Base-by-base conservation (phyloP, 768 basidiomycete genomes). In the Trametes punicea region DNA sequence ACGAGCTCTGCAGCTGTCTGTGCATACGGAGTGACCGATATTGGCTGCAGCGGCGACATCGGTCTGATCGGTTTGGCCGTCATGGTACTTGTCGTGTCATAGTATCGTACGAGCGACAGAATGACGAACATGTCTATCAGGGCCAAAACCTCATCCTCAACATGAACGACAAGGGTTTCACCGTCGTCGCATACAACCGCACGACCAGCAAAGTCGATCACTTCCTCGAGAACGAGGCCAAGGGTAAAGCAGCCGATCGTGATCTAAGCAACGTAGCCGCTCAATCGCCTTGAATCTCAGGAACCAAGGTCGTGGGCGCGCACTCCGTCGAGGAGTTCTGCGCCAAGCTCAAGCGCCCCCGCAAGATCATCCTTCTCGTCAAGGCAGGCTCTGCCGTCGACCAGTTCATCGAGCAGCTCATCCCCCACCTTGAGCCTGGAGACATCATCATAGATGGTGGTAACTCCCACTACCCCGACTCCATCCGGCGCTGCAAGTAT, bases 91-190 rank as follows among this genome's bases (percentile, higher is more conserved):
- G 10, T 54, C 52, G 15, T 55, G 50, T 26, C 48, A 29, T 44
- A 55, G 29, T 33, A 41, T 66, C 63, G 62, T 56, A 61, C 42
- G 4, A 36, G 25, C 54, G 55, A 62, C 47, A 21, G 34, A 56
- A 36, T 51, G 27, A 57, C 45, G 53, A 26, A 25, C 25, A 29
- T 41, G 30, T 9, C 6, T 44, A 51, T 45, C 66, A 94, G 93
- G 94, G 93, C 68, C 94, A 96, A 84, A 97, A 96, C 73, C 73
- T 97, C 70, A 95, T 97, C 72, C 79, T 98, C 66, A 97, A 98
- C 80, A 98, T 97, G 92, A 97, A 97, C 73, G 97, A 99, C 81
- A 99, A 99, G 76, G 97, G 97, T 49, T 99, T 94, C 79, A 93
- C 77, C 62, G 97, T 99, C 66, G 88, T 93, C 64, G 93, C 92